Evolutionary conservation across 352 stramenopile species (phyloP).

Genomic region (Globisporangium nodosum): DNA sequence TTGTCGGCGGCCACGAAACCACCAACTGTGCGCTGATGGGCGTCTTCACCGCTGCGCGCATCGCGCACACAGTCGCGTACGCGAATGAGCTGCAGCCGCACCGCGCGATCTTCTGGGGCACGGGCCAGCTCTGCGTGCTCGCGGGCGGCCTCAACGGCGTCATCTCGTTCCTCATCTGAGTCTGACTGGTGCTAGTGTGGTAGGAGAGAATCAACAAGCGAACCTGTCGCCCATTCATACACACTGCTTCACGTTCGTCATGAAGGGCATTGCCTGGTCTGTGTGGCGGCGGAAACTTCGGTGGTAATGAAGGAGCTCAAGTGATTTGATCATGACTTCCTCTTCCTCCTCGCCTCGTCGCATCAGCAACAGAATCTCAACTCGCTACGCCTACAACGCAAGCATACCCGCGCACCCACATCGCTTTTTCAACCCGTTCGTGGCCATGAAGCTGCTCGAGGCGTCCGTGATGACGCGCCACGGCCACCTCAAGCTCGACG

Average conservation of each 20-base stretch:
- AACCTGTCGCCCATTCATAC: slow-evolving; percentile 13
- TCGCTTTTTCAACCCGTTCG: no score
- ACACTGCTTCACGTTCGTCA: no score
- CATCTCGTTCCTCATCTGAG: slow-evolving; percentile 23
- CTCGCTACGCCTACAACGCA: no score
- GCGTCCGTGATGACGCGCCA: slow-evolving; percentile 60
- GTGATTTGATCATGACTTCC: no score
- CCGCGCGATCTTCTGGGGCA: slow-evolving; percentile 26
- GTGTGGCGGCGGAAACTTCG: no score
- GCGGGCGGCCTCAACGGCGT: slow-evolving; percentile 30
- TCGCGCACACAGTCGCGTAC: slow-evolving; percentile 38
- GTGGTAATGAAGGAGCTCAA: no score
- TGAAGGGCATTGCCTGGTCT: no score
- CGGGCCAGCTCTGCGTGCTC: slow-evolving; percentile 31
- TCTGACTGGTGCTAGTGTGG: no score
- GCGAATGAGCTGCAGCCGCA: slow-evolving; percentile 39
- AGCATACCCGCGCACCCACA: no score
- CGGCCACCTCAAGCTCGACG: slow-evolving; percentile 24
- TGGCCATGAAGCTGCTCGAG: slow-evolving; percentile 13
- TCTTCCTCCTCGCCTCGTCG: no score
- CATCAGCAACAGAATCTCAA: no score
- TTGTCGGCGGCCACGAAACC: slow-evolving; percentile 21
- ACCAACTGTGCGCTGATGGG: slow-evolving; percentile 23
- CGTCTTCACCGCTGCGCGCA: slow-evolving; percentile 30
- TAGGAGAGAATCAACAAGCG: no score